Base-by-base conservation (phyloP, 83 land plant genomes). In the Larix sibirica region DNA sequence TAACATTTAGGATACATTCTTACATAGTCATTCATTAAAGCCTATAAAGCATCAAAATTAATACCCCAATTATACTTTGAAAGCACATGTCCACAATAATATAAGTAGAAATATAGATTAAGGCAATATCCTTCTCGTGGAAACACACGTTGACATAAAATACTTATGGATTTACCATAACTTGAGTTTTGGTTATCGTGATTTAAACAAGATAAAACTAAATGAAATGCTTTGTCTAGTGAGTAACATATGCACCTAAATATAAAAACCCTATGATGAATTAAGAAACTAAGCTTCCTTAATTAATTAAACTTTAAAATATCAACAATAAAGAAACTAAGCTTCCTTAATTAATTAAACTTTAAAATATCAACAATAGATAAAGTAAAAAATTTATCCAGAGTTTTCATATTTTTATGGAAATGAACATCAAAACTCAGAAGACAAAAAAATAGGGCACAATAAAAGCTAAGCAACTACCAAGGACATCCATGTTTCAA, bases 191-290 rank as follows among this genome's bases (percentile, higher is more conserved):
- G 16, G 5, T 85, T 79, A 95, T 31, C 99, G 97, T 65, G 96
- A 96, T 82, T 96, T 96, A 85, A 96, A 96, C 28, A 96, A 96
- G 83, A 77, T 96, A 96, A 88, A 96, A 96, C 81, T 96, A 96
- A 18, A 96, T 89, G 80, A 96, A 96, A 70, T 96, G 97, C 86
- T 96, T 95, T 80, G 97, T 95, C 85, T 96, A 97, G 74, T 96
- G 99, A 23, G 99, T 96, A 81, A 96, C 99, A 89, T 95, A 96
- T 71, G 99, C 95, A 70, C 97, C 97, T 91, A 88, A 81, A 75
- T n/a, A 24, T 33, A 69, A 24, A 18, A 69, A 2, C 74, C 0
- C 0, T 69, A 31, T 16, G 6, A 16, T 42, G n/a, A 69, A 36
- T 18, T 33, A 31, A 17, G 20, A 69, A 31, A 36, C 18, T 33